Base-by-base conservation (phyloP, 2,329 filamentous ascomycete species). In the Torrubiella hemipterigena region DNA sequence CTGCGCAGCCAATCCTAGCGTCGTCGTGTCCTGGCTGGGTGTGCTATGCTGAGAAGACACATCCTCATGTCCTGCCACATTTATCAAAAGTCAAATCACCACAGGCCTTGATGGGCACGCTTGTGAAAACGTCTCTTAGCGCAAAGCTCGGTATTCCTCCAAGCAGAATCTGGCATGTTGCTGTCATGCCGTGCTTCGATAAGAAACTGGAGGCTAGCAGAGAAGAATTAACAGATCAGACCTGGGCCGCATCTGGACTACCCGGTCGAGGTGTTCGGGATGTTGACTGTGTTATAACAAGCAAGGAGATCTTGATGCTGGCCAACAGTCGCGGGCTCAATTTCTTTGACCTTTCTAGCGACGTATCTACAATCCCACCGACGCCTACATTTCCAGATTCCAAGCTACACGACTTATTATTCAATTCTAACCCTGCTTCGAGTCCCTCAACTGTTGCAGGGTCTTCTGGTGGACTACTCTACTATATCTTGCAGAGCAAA, bases 101-200 rank as follows among this genome's bases (percentile, higher is more conserved):
- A 11, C 91, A 98, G 55, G 89, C 91, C 17, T 59, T 98, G 31
- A 81, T 83, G 41, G 91, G 91, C 10, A 95, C 86, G 0, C 67
- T 96, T 25, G 54, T 98, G 33, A 98, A 98, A 57, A 89, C 85
- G 1, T 73, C 81, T 1, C 60, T 98, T 21, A 85, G 81, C 54
- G 74, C 73, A 42, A 69, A 63, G 31, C 68, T 87, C 38, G 73
- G 73, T 20, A 75, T 95, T 29, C 56, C 78, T 1, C 81, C 86
- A 0, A 76, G 78, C 39, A 74, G 77, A 43, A 86, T 98, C 51
- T 98, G 89, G 84, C 89, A 96, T 55, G 58, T 96, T 32, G 85
- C 89, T 10, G 69, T 98, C 27, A 98, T 98, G 91, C 91, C 91
- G 14, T 98, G 91, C 55, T 96, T 98, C 54, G 91, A 98, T 55